A percentile compares a stretch with the other conserved stretches of the same genome.
Evolutionary conservation across 805 yeast genomes (phyloP).

Genomic region (Candida vaughaniae): DNA sequence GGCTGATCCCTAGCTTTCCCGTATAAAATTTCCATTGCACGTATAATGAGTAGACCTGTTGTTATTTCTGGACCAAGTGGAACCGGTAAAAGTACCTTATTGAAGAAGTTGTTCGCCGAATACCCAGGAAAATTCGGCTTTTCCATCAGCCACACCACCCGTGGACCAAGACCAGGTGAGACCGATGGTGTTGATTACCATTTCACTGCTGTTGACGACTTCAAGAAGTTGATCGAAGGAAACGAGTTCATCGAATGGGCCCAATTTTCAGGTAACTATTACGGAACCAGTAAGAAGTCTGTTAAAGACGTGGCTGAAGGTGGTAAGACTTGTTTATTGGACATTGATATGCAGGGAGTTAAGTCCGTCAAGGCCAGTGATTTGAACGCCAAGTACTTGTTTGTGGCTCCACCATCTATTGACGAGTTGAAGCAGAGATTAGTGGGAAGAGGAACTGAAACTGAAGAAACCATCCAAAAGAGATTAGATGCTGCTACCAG

Average conservation of each 20-base stretch:
- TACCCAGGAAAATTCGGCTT: constrained; percentile 90
- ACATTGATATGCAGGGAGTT: constrained; percentile 99
- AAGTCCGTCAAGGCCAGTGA: constrained; percentile 81
- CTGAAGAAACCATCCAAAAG: constrained; percentile 77
- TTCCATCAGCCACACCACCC: constrained; percentile 90
- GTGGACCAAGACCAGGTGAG: constrained; percentile 91
- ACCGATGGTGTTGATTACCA: constrained; percentile 85
- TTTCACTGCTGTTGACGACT: constrained; percentile 76
- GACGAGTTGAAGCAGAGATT: constrained; percentile 75
- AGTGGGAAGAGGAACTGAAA: constrained; percentile 91
- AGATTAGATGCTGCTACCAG: constrained; percentile 84
- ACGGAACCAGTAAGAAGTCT: constrained; percentile 88
- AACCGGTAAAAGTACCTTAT: constrained; percentile 91
- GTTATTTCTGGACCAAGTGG: constrained; percentile 98
- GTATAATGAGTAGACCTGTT: constrained; percentile 69
- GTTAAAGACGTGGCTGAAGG: constrained; percentile 67
- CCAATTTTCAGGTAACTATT: constrained; percentile 94
- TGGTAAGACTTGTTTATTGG: constrained; percentile 83
- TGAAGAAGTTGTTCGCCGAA: constrained; percentile 87
- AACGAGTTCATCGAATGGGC: constrained; percentile 95
- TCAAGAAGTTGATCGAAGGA: constrained; percentile 71
- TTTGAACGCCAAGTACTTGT: constrained; percentile 81
- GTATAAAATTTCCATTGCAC: no score
- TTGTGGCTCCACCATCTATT: constrained; percentile 89
- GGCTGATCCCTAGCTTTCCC: no score